A percentile compares a stretch with the other conserved stretches of the same genome.
phyloP scores from a whole-genome alignment of 2,329 filamentous ascomycete species.

The Pseudogymnoascus sp. region DNA sequence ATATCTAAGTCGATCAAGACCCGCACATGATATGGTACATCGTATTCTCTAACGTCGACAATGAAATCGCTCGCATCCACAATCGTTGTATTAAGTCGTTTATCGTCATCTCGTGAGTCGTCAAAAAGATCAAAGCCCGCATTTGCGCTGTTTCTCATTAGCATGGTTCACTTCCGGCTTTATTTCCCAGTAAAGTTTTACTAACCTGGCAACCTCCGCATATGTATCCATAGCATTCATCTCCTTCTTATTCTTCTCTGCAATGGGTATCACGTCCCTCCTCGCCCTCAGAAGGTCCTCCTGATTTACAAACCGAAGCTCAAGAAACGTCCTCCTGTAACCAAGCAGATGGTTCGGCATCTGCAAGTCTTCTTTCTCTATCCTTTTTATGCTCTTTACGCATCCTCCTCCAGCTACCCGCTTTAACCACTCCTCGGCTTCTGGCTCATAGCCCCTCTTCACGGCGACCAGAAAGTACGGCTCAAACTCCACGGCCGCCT shows the following conservation, averaged over 20 bases:
- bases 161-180: background rate
- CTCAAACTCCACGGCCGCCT: conserved; percentile 91
- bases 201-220: conserved; percentile 84
- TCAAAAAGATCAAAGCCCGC: conserved; percentile 94
- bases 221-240: conserved; percentile 98
- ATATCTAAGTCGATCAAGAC: conserved; percentile 87
- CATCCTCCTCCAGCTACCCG: conserved; percentile 69
- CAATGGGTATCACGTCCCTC: conserved; percentile 77
- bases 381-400: conserved; percentile 65
- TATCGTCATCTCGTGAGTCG: conserved; percentile 70
- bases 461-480: conserved; percentile 93
- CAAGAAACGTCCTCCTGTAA: conserved; percentile 79
- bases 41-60: conserved; percentile 97
- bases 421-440: conserved; percentile 94
- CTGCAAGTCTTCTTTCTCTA: conserved; percentile 87
- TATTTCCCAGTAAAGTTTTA: conserved; percentile 16
- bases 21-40: conserved; percentile 98
- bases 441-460: conserved; percentile 76
- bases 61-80: conserved; percentile 93
- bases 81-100: conserved; percentile 65
- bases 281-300: conserved; percentile 76
- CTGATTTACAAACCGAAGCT: conserved; percentile 82
- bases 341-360: conserved; percentile 96
- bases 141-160: conserved; percentile 48
- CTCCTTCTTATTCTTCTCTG: conserved; percentile 93